Conservation (phyloP, 768 basidiomycete species). For the Hortiboletus flavorubellus region DNA sequence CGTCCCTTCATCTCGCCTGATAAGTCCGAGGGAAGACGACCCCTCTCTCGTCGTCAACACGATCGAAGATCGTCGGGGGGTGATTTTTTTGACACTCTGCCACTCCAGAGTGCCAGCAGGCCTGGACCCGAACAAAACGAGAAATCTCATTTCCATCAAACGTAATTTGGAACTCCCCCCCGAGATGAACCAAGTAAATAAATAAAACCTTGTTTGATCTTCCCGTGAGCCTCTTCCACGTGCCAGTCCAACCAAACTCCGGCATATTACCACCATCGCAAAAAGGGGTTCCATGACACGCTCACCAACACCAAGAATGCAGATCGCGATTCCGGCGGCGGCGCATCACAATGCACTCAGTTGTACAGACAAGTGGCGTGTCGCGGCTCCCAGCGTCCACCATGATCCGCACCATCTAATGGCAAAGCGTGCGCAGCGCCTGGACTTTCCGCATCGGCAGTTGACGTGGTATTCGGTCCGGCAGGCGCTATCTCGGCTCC, state of each 20-base stretch:
- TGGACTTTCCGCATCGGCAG: neutral
- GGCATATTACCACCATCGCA: too few species aligned
- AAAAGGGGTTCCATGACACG: neutral
- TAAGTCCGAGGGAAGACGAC: neutral
- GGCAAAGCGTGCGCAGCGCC: neutral
- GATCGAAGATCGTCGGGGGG: conserved; percentile 14
- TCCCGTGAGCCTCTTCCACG: conserved; percentile 1
- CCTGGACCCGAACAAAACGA: conserved; percentile 2
- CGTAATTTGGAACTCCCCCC: conserved; percentile 10
- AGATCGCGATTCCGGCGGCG: neutral
- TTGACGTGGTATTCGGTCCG: neutral
- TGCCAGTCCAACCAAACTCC: neutral
- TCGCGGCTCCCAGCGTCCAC: conserved; percentile 46
- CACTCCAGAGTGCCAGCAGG: conserved; percentile 20
- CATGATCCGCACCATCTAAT: conserved; percentile 14
- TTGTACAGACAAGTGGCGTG: conserved; percentile 45
- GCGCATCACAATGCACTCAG: neutral
- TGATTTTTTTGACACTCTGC: conserved; percentile 20
- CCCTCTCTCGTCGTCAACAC: neutral
- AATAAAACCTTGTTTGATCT: neutral
- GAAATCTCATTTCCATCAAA: conserved; percentile 11
- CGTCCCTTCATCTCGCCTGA: conserved; percentile 11
- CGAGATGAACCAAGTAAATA: neutral
- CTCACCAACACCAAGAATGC: neutral
- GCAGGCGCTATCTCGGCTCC: neutral